phyloP scores from a whole-genome alignment of 768 basidiomycete genomes.

The Hygrophorus pudorinus region DNA sequence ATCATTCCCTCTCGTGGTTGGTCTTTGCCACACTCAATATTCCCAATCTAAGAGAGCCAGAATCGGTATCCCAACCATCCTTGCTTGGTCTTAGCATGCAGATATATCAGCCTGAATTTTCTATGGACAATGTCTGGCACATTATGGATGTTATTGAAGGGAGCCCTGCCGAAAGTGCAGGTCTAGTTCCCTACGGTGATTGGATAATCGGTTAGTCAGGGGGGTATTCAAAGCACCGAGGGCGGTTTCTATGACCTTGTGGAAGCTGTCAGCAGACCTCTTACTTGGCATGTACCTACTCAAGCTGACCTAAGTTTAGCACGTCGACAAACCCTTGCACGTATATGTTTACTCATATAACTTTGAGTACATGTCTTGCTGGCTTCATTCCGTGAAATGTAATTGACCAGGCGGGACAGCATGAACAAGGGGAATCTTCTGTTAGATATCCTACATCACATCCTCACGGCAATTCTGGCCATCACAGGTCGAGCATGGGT shows the following conservation, averaged over 20 bases:
- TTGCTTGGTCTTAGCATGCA: conserved; percentile 92
- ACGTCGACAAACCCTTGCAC: conserved; percentile 86
- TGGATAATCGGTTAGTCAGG: conserved; percentile 97
- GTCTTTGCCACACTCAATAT: conserved; percentile 41
- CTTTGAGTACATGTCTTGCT: conserved; percentile 64
- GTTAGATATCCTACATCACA: too few species aligned
- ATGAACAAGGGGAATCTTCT: too few species aligned
- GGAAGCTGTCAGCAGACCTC: conserved; percentile 78
- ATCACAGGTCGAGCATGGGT: conserved; percentile 5
- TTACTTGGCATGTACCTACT: too few species aligned
- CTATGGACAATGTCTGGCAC: conserved; percentile 99
- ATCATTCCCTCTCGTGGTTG: conserved; percentile 81
- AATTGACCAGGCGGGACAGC: too few species aligned
- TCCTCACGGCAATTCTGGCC: conserved; percentile 1
- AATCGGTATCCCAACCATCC: too few species aligned
- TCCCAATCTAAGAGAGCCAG: too few species aligned
- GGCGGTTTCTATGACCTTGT: conserved; percentile 96
- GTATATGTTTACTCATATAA: conserved; percentile 97
- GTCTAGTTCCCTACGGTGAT: too few species aligned
- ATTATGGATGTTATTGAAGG: conserved; percentile 95
- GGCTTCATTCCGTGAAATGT: conserved; percentile 1
- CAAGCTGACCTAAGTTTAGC: conserved; percentile 37
- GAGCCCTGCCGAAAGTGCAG: conserved; percentile 93
- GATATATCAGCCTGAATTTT: conserved; percentile 87
- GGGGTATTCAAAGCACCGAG: conserved; percentile 83